Conservation (phyloP, 768 basidiomycete genomes). For the Mycena albidolilacea region DNA sequence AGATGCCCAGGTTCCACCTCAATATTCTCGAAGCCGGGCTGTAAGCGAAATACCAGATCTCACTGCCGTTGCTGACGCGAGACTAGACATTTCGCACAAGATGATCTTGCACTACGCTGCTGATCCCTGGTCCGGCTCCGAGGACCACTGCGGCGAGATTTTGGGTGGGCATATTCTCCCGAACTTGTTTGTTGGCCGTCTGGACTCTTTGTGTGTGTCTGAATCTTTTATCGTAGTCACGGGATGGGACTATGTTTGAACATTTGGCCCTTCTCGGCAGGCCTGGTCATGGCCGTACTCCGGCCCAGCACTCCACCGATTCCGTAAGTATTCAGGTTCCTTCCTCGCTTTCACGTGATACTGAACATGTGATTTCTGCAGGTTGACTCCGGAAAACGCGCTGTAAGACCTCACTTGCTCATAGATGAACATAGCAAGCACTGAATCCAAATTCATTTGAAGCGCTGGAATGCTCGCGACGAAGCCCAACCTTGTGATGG, state of each 20-base stretch:
- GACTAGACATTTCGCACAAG: conserved; percentile 7
- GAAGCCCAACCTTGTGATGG: conserved; percentile 11
- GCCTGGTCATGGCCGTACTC: conserved; percentile 11
- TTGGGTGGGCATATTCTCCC: conserved; percentile 5
- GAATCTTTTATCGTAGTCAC: not conserved
- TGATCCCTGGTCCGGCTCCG: conserved; percentile 1
- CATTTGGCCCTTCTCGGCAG: conserved; percentile 19
- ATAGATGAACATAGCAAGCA: too few species aligned
- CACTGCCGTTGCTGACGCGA: too few species aligned
- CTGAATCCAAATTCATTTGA: not conserved
- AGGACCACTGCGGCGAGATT: conserved; percentile 26
- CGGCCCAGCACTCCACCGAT: conserved; percentile 16
- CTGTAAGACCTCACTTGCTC: conserved; percentile 5
- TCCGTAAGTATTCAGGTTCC: not conserved
- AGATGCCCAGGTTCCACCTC: conserved; percentile 26
- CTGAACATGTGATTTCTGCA: not conserved
- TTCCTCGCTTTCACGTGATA: not conserved
- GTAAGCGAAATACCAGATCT: not conserved
- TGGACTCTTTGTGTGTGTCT: not conserved
- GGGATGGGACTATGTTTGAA: conserved; percentile 11
- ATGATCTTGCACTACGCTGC: conserved; percentile 14
- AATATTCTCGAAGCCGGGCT: conserved; percentile 26
- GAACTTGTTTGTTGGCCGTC: conserved; percentile 8
- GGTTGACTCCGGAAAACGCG: conserved; percentile 17
- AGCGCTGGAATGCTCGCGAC: conserved; percentile 11